Evolutionary conservation across 345 rosid genomes (phyloP).

Genomic region (Gossypium turneri): DNA sequence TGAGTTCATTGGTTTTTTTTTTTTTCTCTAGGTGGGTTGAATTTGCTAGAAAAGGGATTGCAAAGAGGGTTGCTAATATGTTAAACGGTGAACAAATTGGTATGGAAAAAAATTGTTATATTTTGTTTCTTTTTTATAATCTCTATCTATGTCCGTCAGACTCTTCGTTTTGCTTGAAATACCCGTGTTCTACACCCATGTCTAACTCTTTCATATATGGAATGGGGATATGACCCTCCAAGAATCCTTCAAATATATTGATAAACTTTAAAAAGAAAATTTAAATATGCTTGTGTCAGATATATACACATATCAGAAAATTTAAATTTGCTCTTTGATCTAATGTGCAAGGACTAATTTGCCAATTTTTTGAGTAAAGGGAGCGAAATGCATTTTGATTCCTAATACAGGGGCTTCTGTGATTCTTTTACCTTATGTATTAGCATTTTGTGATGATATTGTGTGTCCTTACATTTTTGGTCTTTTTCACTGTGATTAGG

Average conservation of each 20-base stretch:
- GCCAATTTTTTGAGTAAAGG: too few relatives aligned
- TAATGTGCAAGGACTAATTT: too few relatives aligned
- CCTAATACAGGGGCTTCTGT: too few relatives aligned
- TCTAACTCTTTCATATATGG: neutral
- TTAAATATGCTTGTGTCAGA: neutral
- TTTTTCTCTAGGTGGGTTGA: conserved; percentile 79
- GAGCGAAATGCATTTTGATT: too few relatives aligned
- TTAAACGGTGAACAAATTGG: conserved; percentile 93
- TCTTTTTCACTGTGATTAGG: conserved; percentile 38
- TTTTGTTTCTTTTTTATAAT: neutral
- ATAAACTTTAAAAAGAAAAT: neutral
- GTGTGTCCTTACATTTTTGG: neutral
- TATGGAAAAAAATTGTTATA: conserved; percentile 20
- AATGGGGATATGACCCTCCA: neutral
- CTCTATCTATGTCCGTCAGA: neutral
- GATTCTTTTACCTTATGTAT: neutral
- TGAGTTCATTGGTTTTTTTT: neutral
- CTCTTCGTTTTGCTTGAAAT: neutral
- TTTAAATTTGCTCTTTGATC: too few relatives aligned
- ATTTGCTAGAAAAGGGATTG: conserved; percentile 65
- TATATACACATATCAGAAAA: neutral
- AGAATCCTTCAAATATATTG: neutral
- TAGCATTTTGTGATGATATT: neutral
- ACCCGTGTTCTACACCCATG: neutral
- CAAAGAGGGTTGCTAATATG: conserved; percentile 78